Evolutionary conservation across 2,329 filamentous ascomycete species (phyloP).

Genomic region (Fusarium sp.): DNA sequence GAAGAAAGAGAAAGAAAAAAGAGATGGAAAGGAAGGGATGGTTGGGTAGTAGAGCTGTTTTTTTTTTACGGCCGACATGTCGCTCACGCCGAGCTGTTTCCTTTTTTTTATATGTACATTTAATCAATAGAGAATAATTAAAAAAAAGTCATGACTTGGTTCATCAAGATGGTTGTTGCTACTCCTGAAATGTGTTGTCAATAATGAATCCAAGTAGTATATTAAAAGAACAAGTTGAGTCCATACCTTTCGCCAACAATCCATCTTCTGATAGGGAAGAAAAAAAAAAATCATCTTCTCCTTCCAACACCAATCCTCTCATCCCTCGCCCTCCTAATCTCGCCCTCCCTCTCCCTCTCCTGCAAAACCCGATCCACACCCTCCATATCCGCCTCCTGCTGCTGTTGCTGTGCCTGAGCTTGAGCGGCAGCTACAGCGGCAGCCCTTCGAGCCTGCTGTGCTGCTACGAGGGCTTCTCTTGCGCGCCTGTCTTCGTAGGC

Average conservation of each 20-base stretch:
- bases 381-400: constrained; percentile 42
- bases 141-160: neutral
- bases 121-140: constrained; percentile 22
- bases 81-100: constrained; percentile 29
- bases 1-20: neutral
- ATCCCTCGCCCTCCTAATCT: constrained; percentile 48
- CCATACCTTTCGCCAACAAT: neutral
- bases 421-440: constrained; percentile 39
- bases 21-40: neutral
- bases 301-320: constrained; percentile 53
- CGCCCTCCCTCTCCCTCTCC: constrained; percentile 43
- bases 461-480: constrained; percentile 52
- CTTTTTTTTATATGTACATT: constrained; percentile 32
- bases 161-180: neutral
- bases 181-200: neutral
- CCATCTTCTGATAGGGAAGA: neutral
- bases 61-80: constrained; percentile 14
- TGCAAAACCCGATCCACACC: constrained; percentile 43
- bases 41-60: constrained; percentile 15
- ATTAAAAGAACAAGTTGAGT: neutral
- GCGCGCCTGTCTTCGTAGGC: constrained; percentile 74
- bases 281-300: constrained; percentile 22
- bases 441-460: constrained; percentile 47
- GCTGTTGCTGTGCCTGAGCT: constrained; percentile 11
- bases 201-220: neutral